Evolutionary conservation across 371 early-diverging fungal species (phyloP).

Genomic region (Aphelidium insulamus): DNA sequence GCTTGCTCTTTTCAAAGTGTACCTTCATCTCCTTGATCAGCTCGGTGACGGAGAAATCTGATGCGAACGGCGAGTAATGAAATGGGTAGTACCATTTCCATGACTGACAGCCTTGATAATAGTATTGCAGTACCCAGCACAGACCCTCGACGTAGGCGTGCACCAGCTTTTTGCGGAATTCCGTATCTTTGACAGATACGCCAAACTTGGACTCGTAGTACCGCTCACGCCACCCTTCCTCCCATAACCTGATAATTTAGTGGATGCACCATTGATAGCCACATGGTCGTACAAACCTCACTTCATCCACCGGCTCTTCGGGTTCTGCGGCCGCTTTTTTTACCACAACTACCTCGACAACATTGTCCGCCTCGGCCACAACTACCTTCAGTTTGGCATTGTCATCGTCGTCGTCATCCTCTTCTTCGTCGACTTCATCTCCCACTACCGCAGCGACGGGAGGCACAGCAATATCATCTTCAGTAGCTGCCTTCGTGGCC

Average conservation of each 20-base stretch:
- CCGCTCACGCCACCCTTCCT: constrained; percentile 68
- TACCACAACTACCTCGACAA: too few species aligned
- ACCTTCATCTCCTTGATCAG: constrained; percentile 44
- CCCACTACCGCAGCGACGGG: constrained; percentile 10
- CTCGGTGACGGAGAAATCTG: constrained; percentile 69
- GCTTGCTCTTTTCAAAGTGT: constrained; percentile 52
- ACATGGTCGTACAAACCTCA: too few species aligned
- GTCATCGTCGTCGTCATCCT: constrained; percentile 14
- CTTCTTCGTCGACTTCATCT: constrained; percentile 9
- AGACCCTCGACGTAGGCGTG: constrained; percentile 89
- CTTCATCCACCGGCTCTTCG: too few species aligned
- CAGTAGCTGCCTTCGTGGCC: too few species aligned
- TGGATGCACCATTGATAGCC: too few species aligned
- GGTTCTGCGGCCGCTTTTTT: too few species aligned
- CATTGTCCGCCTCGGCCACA: too few species aligned
- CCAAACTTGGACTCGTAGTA: constrained; percentile 72
- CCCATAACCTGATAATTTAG: constrained; percentile 57
- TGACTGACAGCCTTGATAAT: constrained; percentile 78
- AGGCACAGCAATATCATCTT: too few species aligned
- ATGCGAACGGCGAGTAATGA: constrained; percentile 93
- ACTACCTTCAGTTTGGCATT: too few species aligned
- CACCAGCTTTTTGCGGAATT: constrained; percentile 30
- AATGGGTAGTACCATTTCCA: constrained; percentile 99
- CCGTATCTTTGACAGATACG: constrained; percentile 34
- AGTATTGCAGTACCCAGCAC: constrained; percentile 95